phyloP scores from a whole-genome alignment of 2,329 filamentous ascomycete genomes.

The Trichoderma simmonsii region DNA sequence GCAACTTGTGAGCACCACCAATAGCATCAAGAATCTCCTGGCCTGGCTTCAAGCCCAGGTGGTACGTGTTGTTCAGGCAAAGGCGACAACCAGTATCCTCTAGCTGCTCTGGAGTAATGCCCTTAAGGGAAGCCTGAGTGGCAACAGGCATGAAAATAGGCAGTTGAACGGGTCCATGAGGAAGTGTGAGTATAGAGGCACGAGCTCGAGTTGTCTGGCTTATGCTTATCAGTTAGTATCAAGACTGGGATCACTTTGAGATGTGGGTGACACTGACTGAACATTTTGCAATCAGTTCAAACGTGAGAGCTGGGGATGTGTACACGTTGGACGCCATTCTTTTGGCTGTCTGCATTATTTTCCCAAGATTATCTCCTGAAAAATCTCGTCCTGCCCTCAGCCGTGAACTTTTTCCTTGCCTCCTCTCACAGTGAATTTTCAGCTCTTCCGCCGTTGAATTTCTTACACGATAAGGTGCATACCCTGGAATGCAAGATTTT shows the following conservation, averaged over 20 bases:
- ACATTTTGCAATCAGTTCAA: slow-evolving; percentile 65
- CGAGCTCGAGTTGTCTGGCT: slow-evolving; percentile 86
- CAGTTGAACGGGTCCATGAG: slow-evolving; percentile 85
- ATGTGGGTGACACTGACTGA: slow-evolving; percentile 8
- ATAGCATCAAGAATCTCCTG: slow-evolving; percentile 83
- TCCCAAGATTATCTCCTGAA: background rate
- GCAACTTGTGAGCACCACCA: slow-evolving; percentile 89
- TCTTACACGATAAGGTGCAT: background rate
- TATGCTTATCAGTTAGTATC: slow-evolving; percentile 23
- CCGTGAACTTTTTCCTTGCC: background rate
- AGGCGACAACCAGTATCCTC: slow-evolving; percentile 85
- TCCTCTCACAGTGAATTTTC: slow-evolving; percentile 4
- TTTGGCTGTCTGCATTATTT: slow-evolving; percentile 32
- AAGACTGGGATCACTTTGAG: background rate
- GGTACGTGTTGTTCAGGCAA: slow-evolving; percentile 97
- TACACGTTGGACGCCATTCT: slow-evolving; percentile 52
- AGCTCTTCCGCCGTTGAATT: background rate
- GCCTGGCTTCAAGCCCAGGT: slow-evolving; percentile 90
- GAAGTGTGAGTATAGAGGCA: slow-evolving; percentile 80
- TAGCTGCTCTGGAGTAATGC: slow-evolving; percentile 86
- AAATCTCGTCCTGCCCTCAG: background rate
- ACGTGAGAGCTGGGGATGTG: slow-evolving; percentile 66
- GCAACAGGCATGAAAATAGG: slow-evolving; percentile 99
- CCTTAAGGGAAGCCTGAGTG: slow-evolving; percentile 93
- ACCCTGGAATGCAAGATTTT: slow-evolving; percentile 15